phyloP scores from a whole-genome alignment of 2,329 filamentous ascomycete genomes.

The Cercospora sojina region DNA sequence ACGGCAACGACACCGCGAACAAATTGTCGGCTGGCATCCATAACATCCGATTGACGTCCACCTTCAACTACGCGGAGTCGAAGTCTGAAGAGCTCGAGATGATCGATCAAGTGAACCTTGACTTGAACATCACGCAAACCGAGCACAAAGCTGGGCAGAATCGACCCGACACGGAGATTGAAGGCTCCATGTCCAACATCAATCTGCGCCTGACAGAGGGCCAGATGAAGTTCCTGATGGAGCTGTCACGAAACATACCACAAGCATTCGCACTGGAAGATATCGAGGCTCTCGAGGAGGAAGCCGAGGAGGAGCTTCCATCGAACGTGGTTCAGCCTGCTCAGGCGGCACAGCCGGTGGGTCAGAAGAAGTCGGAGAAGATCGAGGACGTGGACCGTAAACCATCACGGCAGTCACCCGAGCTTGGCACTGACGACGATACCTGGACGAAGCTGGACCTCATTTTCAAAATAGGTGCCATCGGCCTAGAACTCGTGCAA shows the following conservation, averaged over 20 bases:
- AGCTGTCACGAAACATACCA: constrained; percentile 83
- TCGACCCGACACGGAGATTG: constrained; percentile 86
- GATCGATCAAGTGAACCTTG: constrained; percentile 94
- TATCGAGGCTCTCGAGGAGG: constrained; percentile 66
- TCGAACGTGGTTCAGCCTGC: constrained; percentile 53
- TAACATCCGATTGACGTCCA: constrained; percentile 86
- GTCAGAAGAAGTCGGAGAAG: constrained; percentile 38
- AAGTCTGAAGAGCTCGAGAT: constrained; percentile 85
- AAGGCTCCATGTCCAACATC: constrained; percentile 88
- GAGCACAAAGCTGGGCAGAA: constrained; percentile 77
- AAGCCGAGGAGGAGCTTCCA: constrained; percentile 72
- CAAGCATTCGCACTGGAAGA: constrained; percentile 76
- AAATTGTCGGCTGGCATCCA: constrained; percentile 87
- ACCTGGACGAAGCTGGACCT: constrained; percentile 93
- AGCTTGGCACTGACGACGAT: constrained; percentile 66
- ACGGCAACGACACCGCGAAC: constrained; percentile 74
- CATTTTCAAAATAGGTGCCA: constrained; percentile 81
- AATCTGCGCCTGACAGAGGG: constrained; percentile 87
- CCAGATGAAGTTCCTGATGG: constrained; percentile 84
- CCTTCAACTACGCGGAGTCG: constrained; percentile 74
- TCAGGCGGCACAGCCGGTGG: constrained; percentile 50
- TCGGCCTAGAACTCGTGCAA: constrained; percentile 83
- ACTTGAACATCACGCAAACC: constrained; percentile 86
- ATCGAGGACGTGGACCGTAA: constrained; percentile 24
- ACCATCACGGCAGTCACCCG: constrained; percentile 52